Percentiles rank a stretch among this genome's conserved stretches.
These are phyloP conservation scores for apple (Malus domestica) DNA, from an alignment of 306 rosid species.

Conservation along the genomic window DNA sequence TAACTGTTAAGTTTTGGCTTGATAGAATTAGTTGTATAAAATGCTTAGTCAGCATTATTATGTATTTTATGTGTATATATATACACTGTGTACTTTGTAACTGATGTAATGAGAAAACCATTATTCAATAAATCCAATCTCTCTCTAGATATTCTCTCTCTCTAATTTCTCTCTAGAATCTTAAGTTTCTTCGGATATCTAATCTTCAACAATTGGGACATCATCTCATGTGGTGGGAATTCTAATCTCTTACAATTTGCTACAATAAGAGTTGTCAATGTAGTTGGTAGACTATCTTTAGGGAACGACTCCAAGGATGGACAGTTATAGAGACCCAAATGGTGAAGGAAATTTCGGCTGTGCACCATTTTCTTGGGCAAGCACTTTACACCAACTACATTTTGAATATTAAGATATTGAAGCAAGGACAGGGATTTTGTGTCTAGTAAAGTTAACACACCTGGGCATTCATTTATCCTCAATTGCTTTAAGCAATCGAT, in stretches of 20 bases:
- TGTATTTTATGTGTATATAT: too few relatives aligned
- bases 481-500: neutral
- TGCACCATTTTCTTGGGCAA: neutral
- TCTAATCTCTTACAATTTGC: neutral
- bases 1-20: neutral
- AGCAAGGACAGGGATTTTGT: neutral
- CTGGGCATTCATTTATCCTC: neutral
- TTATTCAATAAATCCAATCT: too few relatives aligned
- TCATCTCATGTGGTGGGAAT: neutral
- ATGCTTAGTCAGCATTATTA: too few relatives aligned
- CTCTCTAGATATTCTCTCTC: too few relatives aligned
- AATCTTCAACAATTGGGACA: neutral
- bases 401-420: fast-evolving
- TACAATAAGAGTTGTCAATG: neutral
- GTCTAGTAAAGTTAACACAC: neutral
- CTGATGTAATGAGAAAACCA: too few relatives aligned
- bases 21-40: too few relatives aligned
- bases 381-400: neutral
- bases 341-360: neutral
- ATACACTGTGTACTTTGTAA: neutral
- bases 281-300: neutral
- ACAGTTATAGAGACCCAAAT: neutral
- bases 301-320: neutral
- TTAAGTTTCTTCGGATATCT: too few relatives aligned
- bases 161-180: too few relatives aligned